Base-by-base conservation (phyloP, 352 stramenopile species). In the Phytopythium helicoides region DNA sequence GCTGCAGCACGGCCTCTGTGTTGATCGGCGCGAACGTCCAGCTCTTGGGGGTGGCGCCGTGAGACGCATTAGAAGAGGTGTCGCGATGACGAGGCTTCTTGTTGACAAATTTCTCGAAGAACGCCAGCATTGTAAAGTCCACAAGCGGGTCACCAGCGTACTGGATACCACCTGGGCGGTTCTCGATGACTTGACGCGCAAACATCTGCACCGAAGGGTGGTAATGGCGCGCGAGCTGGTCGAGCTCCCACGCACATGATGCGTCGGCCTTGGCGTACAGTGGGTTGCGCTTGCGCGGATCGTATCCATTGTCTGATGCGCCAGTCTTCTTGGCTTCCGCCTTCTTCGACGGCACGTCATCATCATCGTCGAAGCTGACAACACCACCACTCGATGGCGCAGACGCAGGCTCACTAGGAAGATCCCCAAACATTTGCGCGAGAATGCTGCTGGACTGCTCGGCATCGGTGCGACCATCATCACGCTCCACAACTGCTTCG, bases 71-170 rank as follows among this genome's bases (percentile, higher is more conserved):
- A 60, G 2, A 35, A 34, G 10, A 31, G 33, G 28, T 52, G 36
- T 67, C 52, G 48, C 82, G 84, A 48, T 86, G 73, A 18, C 75
- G 74, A 6, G 97, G 97, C 66, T 99, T 99, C 56, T 97, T 96
- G 77, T 98, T 99, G 25, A 98, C 95, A 73, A 99, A 99, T 65
- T 98, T 97, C 62, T 99, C 96, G 37, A 99, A 94, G 68, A 99
- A 99, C 4, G 92, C 78, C 38, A 89, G 83, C 56, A 99, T 78
- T n/a, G 85, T 92, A 59, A 99, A 99, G 68, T 99, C 97, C 55
- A 95, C 86, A 8, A 99, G 73, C 48, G 97, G 97, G 71, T 99
- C 97, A 34, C 96, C 96, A 22, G 66, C 68, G 77, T 99, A 99
- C 37, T 87, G 58, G 62, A 98, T 97, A 10, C 77, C 64, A 2